These are phyloP conservation scores for Kwoniella sp. DNA, from an alignment of 768 basidiomycete species.

Conservation along the genomic window DNA sequence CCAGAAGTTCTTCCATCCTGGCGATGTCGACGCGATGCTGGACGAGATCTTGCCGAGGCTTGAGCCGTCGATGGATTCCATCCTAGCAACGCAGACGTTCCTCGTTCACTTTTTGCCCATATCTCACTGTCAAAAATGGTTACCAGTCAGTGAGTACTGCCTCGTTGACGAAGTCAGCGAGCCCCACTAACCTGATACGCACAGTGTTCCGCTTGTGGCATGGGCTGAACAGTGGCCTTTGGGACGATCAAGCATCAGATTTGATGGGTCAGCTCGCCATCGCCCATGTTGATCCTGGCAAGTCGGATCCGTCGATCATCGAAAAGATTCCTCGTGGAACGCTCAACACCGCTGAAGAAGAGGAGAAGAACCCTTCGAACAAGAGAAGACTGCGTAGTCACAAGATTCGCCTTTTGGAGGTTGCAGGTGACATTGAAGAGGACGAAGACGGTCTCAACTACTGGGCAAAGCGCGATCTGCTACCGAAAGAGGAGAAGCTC, in stretches of 20 bases:
- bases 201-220: conserved; percentile 78
- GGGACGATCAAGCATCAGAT: conserved; percentile 82
- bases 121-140: conserved; percentile 76
- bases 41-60: conserved; percentile 69
- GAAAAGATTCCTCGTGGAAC: conserved; percentile 51
- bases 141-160: conserved; percentile 57
- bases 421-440: conserved; percentile 34
- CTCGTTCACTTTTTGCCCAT: conserved; percentile 79
- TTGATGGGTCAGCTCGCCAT: conserved; percentile 73
- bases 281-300: conserved; percentile 70
- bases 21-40: conserved; percentile 81
- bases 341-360: conserved; percentile 38
- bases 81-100: conserved; percentile 79
- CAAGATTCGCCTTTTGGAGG: conserved; percentile 30
- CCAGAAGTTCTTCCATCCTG: conserved; percentile 82
- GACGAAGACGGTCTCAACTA: conserved; percentile 40
- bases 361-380: conserved; percentile 26
- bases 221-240: conserved; percentile 80
- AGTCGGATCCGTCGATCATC: conserved; percentile 69
- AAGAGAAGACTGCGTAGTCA: conserved; percentile 19
- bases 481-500: conserved; percentile 23
- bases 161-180: not conserved
- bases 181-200: not conserved
- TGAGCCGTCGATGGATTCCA: conserved; percentile 57
- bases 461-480: conserved; percentile 23